A percentile compares a stretch with the other conserved stretches of the same genome.
phyloP scores from a whole-genome alignment of 2,329 filamentous ascomycete species.

The Nothomitra cinnamomea region DNA sequence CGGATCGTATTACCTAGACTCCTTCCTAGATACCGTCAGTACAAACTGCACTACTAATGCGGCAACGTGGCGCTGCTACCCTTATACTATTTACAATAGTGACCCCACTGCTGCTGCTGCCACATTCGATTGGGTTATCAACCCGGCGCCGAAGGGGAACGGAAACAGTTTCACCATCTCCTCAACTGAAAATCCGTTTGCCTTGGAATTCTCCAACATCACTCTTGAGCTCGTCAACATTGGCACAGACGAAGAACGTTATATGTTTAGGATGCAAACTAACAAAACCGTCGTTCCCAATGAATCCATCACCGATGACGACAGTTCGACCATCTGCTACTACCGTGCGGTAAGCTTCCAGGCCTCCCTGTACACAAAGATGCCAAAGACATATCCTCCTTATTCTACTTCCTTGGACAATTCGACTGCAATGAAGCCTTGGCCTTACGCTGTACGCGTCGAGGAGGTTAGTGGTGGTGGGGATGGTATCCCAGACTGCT shows the following conservation, averaged over 20 bases:
- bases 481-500: slow-evolving; percentile 36
- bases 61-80: slow-evolving; percentile 45
- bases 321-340: slow-evolving; percentile 35
- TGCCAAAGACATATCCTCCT: slow-evolving; percentile 23
- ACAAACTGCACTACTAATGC: slow-evolving; percentile 41
- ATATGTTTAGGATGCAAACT: slow-evolving; percentile 37
- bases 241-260: slow-evolving; percentile 34
- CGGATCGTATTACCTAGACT: slow-evolving; percentile 44
- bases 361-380: slow-evolving; percentile 43
- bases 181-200: slow-evolving; percentile 37
- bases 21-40: slow-evolving; percentile 35
- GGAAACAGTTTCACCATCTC: slow-evolving; percentile 34
- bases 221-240: slow-evolving; percentile 32
- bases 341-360: slow-evolving; percentile 39
- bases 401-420: slow-evolving; percentile 17
- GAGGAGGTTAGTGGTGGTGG: slow-evolving; percentile 33
- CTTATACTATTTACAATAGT: slow-evolving; percentile 33
- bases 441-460: slow-evolving; percentile 43
- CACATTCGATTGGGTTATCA: slow-evolving; percentile 46
- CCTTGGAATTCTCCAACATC: slow-evolving; percentile 36
- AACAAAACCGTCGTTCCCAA: slow-evolving; percentile 36
- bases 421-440: slow-evolving; percentile 23
- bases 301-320: slow-evolving; percentile 25
- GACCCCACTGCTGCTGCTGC: slow-evolving; percentile 26
- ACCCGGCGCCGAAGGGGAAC: slow-evolving; percentile 13